Evolutionary conservation across 305 asterid genomes (phyloP).

Genomic region (Euphrasia arctica): DNA sequence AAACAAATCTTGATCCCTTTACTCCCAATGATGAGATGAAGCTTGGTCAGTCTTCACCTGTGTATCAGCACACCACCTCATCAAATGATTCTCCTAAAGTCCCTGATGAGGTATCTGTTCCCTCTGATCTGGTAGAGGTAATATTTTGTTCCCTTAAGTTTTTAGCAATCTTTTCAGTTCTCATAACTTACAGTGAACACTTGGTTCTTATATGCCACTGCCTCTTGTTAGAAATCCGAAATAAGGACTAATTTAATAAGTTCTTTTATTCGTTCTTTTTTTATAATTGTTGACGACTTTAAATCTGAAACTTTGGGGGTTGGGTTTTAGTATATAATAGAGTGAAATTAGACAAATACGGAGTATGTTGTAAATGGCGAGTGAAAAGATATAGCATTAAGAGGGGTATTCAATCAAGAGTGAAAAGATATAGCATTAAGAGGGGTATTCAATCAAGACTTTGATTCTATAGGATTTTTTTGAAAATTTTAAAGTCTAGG

Average conservation of each 20-base stretch:
- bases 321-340: neutral
- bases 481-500: too few species aligned
- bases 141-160: conserved; percentile 18
- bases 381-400: too few species aligned
- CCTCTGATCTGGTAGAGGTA: conserved; percentile 79
- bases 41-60: conserved; percentile 39
- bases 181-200: conserved; percentile 15
- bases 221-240: conserved; percentile 4
- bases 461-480: too few species aligned
- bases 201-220: conserved; percentile 16
- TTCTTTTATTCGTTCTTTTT: conserved; percentile 9
- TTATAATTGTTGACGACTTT: conserved; percentile 13
- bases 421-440: too few species aligned
- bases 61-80: conserved; percentile 29
- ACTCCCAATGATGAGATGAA: conserved; percentile 60
- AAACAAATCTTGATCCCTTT: conserved; percentile 56
- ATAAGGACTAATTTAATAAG: neutral
- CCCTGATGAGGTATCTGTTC: conserved; percentile 49
- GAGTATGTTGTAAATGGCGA: too few species aligned
- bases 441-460: too few species aligned
- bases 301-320: neutral
- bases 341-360: too few species aligned
- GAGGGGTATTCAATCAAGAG: too few species aligned
- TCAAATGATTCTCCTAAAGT: conserved; percentile 43
- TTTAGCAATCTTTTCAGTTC: conserved; percentile 1